Conservation (phyloP, 176 grass and related monocot species). For the Oryza punctata region DNA sequence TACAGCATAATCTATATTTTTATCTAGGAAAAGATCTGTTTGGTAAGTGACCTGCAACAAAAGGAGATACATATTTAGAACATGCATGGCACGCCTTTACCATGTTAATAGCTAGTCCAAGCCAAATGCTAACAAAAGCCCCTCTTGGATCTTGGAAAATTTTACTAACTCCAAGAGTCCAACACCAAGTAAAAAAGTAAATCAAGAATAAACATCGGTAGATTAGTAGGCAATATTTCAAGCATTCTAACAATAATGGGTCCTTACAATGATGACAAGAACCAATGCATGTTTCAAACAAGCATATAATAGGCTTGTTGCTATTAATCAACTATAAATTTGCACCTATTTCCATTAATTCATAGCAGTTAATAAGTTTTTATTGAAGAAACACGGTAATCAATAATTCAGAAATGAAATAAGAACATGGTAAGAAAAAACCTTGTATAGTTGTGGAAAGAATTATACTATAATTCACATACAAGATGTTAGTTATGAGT, state of each 20-base stretch:
- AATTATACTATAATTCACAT: background rate
- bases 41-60: constrained; percentile 82
- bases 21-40: constrained; percentile 90
- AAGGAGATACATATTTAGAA: constrained; percentile 23
- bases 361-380: background rate
- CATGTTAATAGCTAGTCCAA: background rate
- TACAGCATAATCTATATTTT: constrained; percentile 98
- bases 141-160: background rate
- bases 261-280: background rate
- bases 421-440: background rate
- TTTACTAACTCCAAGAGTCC: background rate
- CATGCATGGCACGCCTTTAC: background rate
- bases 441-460: background rate
- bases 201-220: background rate
- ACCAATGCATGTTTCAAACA: background rate
- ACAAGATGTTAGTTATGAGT: background rate
- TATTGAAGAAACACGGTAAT: background rate
- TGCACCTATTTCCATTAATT: background rate
- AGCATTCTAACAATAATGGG: constrained; percentile 13
- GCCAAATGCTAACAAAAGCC: background rate
- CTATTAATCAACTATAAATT: background rate
- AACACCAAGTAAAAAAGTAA: background rate
- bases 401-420: constrained; percentile 5
- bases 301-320: background rate
- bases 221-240: background rate